Base-by-base conservation (phyloP, 106 monocot genomes). In the Dendrobium chrysotoxum region DNA sequence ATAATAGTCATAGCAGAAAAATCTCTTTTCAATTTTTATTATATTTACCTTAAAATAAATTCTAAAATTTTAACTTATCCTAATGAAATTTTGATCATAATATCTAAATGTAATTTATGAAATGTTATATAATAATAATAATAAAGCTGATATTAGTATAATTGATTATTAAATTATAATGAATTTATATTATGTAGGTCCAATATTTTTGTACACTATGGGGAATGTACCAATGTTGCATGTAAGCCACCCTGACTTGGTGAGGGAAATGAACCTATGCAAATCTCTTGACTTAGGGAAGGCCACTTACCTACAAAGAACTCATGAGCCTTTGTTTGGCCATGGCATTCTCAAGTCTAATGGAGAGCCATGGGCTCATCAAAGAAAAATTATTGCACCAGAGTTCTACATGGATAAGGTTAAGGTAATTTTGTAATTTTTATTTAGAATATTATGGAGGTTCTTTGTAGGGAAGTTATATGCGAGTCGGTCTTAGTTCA, bases 341-440 rank as follows among this genome's bases (percentile, higher is more conserved):
- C 42, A 55, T 53, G 90, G 96, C 17, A 85, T 96, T 25, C 16
- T 91, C 30, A 84, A 84, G 17, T 82, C 96, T 2, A 93, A 91
- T 80, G 96, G 91, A 3, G 73, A 39, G 5, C 23, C 40, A 1
- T 96, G 96, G 96, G 85, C 82, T 50, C 85, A 88, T 30, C 93
- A 93, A 70, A 86, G 93, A 55, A 96, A 91, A 61, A 75, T 86
- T 31, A 93, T 96, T 30, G 86, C 96, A 17, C 93, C 93, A 2
- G 93, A 96, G 53, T 91, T 96, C 57, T 96, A 83, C 81, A 83
- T 88, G 84, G 86, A 87, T 55, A 93, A 90, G 53, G 89, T 93
- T 23, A 96, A 91, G 93, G 92, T 95, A 76, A 41, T 25, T 10
- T 46, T 18, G 23, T 61, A 21, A 11, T 44, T 13, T 16, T 54